A percentile compares a stretch with the other conserved stretches of the same genome.
phyloP scores from a whole-genome alignment of 2,329 filamentous ascomycete species.

The Aspergillus sp. region DNA sequence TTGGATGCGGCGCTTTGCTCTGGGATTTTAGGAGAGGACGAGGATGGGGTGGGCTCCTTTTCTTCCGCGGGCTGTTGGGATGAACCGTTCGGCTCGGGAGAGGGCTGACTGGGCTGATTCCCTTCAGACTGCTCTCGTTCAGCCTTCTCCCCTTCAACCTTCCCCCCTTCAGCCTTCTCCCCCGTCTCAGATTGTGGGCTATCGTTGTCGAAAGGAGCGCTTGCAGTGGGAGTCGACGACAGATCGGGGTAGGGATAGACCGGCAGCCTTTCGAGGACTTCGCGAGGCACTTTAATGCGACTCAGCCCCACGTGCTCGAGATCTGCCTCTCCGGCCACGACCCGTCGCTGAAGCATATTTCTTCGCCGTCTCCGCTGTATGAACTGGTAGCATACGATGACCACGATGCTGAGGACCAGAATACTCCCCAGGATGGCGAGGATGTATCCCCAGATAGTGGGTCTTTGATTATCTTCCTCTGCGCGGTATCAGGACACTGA shows the following conservation, averaged over 20 bases:
- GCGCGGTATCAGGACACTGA: conserved; percentile 34
- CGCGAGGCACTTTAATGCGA: conserved; percentile 63
- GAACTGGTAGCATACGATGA: conserved; percentile 65
- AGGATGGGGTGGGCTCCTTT: no score
- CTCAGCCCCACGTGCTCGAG: conserved; percentile 80
- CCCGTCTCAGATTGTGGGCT: no score
- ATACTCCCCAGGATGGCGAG: conserved; percentile 74
- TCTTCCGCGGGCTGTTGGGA: no score
- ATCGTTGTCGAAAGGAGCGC: no score
- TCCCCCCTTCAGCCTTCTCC: no score
- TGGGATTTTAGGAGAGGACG: no score
- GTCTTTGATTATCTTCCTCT: conserved; percentile 36
- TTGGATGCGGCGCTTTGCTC: no score
- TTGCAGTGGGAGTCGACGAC: no score
- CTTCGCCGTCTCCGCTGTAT: conserved; percentile 61
- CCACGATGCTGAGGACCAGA: conserved; percentile 51
- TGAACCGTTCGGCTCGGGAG: no score
- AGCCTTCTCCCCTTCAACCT: no score
- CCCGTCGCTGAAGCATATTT: conserved; percentile 56
- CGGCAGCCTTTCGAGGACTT: conserved; percentile 64
- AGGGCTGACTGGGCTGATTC: no score
- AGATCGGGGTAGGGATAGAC: conserved; percentile 60
- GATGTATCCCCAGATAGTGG: conserved; percentile 73
- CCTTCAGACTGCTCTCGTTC: no score
- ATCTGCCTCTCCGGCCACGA: conserved; percentile 71